Base-by-base conservation (phyloP, 352 stramenopile species). In the Lagenidium giganteum region DNA sequence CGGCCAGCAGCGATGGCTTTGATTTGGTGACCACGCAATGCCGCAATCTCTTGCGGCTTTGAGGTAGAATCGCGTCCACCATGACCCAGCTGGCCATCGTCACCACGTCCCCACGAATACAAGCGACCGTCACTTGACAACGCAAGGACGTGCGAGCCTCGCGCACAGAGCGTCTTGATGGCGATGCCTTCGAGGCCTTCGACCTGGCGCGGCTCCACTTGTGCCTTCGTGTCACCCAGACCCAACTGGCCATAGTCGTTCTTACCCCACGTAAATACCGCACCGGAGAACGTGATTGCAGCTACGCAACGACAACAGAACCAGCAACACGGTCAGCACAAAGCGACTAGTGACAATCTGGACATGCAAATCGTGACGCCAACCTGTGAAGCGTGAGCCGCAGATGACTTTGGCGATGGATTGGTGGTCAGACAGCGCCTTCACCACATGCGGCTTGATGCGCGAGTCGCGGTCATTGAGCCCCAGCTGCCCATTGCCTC, bases 41-140 rank as follows among this genome's bases (percentile, higher is more conserved):
- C 39, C 16, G 38, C 18, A 21, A 74, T 33, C 27, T 42, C 12
- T 1, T 22, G 48, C 1, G 56, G 59, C 20, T 55, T 24, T 14
- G 60, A 31, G 11, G 42, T 24, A 26, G 62, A 54, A 24, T 44
- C 41, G 9, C 51, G 49, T 18, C 51, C 39, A 39, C 52, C 49
- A 30, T 69, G 63, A 14, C 63, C 63, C n/a, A 67, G 58, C 41
- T 67, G 58, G 3, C 63, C 63, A 29, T 97, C 83, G 58, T 97
- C 88, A 42, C 80, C 80, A 45, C 69, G 81, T 24, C 91, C 90
- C 81, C 86, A 97, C 29, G 80, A 81, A 42, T 79, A 96, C 3
- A 96, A 79, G 9, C 51, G 28, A 2, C 88, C 88, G 25, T 79
- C 58, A 4, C 68, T 49, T 7, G 67, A 81, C 4, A 91, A 45